Percentiles rank a stretch among this genome's conserved stretches.
These are phyloP conservation scores for Hypoxylon lienhwacheense DNA, from an alignment of 495 filamentous ascomycete genomes.

Conservation along the genomic window DNA sequence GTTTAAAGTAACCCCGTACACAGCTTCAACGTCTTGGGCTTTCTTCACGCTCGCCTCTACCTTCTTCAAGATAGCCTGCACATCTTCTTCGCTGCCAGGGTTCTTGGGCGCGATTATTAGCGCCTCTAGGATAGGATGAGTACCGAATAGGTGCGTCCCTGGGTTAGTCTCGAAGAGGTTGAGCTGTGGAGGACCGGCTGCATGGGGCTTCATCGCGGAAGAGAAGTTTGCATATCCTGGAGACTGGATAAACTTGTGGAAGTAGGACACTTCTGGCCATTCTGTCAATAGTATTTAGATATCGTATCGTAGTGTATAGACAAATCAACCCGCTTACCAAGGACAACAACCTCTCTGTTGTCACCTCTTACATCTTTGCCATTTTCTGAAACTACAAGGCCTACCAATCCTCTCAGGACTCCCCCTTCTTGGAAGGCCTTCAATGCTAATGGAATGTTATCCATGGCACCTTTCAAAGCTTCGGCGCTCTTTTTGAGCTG, in stretches of 20 bases:
- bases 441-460: background rate
- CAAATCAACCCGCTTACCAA: conserved; percentile 7
- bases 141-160: conserved; percentile 6
- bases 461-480: conserved; percentile 1
- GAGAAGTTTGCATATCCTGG: conserved; percentile 2
- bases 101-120: conserved; percentile 18
- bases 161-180: conserved; percentile 23
- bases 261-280: conserved; percentile 12
- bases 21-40: background rate
- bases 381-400: conserved; percentile 11
- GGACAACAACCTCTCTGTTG: conserved; percentile 9
- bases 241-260: conserved; percentile 13
- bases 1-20: conserved; percentile 22
- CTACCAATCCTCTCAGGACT: conserved; percentile 1
- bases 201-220: background rate
- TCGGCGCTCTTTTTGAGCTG: conserved; percentile 21
- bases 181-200: conserved; percentile 14
- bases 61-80: conserved; percentile 6
- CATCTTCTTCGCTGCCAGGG: conserved; percentile 1
- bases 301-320: background rate
- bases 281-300: conserved; percentile 13
- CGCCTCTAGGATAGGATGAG: conserved; percentile 3
- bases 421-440: conserved; percentile 11
- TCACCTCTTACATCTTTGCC: conserved; percentile 17
- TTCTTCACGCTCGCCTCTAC: conserved; percentile 8